phyloP scores from a whole-genome alignment of 306 rosid species.

The Sesbania bispinosa region DNA sequence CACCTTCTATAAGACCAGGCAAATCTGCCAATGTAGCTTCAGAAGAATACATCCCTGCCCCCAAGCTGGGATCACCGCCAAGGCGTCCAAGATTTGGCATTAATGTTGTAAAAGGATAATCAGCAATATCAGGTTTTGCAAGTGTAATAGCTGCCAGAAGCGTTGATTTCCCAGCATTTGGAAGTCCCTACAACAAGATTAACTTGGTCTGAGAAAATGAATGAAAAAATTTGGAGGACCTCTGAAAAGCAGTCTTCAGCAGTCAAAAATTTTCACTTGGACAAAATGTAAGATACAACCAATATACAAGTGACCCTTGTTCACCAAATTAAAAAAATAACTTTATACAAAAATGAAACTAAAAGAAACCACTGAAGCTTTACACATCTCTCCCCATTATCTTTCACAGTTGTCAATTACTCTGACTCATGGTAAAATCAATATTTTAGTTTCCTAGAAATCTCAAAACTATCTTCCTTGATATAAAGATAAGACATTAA shows the following conservation, averaged over 20 bases:
- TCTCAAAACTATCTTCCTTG: conserved; percentile 15
- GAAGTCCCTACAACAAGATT: conserved; percentile 74
- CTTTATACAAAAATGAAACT: neutral
- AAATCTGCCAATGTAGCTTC: conserved; percentile 97
- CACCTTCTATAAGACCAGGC: conserved; percentile 99
- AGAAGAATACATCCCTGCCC: conserved; percentile 83
- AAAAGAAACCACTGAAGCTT: neutral
- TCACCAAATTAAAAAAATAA: neutral
- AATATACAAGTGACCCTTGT: neutral
- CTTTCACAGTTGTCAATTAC: conserved; percentile 9
- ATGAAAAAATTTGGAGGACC: conserved; percentile 12
- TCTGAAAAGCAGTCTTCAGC: neutral
- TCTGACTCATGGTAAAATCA: neutral
- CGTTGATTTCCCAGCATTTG: conserved; percentile 98
- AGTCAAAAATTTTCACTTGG: neutral
- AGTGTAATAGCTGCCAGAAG: conserved; percentile 93
- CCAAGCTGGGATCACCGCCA: conserved; percentile 94
- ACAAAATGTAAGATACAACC: neutral
- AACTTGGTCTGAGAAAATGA: conserved; percentile 22
- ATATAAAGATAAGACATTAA: neutral
- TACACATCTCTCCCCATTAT: conserved; percentile 1
- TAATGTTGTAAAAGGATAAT: conserved; percentile 93
- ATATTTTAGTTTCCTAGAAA: conserved; percentile 14
- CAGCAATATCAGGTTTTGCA: conserved; percentile 94
- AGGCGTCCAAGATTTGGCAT: conserved; percentile 99